Base-by-base conservation (phyloP, 345 rosid species). In the Citrus sp. region DNA sequence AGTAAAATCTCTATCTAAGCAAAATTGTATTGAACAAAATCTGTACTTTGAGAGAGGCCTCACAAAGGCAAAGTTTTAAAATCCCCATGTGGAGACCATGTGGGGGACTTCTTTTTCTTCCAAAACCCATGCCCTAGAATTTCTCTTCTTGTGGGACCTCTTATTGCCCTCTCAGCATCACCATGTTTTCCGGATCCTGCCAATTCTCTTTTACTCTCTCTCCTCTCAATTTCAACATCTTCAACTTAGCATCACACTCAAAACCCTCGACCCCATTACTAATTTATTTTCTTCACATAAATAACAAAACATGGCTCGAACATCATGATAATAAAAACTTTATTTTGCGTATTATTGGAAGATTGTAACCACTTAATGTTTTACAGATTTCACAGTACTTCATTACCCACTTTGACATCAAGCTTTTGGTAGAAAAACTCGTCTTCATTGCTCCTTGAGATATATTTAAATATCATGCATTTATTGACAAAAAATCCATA, bases 151-250 rank as follows among this genome's bases (percentile, higher is more conserved):
- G 82, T 77, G 55, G 77, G 89, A 83, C 32, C 87, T 81, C 54
- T 2, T 27, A 42, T 25, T 25, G 35, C 58, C 76, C 70, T 75
- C 84, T 77, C 83, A 77, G 65, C 80, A 38, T 82, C 84, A 24
- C 87, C 89, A 85, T 85, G 90, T 87, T 89, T 89, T 89, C 89
- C 89, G 92, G 90, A 89, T 87, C 89, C 84, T 87, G 90, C 88
- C 87, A 83, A 78, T 77, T 62, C 63, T 37, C 73, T 34, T 67
- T 30, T 2, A 6, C n/a, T 70, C 56, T 6, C 21, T 49, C 60
- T n/a, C 73, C 80, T 37, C 80, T 10, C 66, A 55, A 16, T 30
- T 78, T 75, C 83, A 77, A 71, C 82, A 35, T 80, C 79, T 70
- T 74, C 70, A 7, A 60, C 58, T 16, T 71, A 56, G 37, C 54